phyloP scores from a whole-genome alignment of 306 rosid species.

The Arachis hypogaea region DNA sequence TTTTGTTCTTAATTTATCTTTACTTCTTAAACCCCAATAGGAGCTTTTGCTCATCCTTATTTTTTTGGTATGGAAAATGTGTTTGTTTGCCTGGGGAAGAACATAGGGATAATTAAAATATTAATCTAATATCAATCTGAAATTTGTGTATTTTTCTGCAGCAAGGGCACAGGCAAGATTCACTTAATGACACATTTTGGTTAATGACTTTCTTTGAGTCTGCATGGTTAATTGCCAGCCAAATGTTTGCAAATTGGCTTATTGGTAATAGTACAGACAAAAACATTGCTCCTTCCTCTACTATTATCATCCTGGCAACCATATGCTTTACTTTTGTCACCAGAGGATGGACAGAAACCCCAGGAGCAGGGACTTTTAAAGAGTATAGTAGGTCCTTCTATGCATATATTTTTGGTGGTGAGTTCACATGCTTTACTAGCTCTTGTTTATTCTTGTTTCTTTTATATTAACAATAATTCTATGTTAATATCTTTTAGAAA shows the following conservation, averaged over 20 bases:
- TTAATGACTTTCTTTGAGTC: constrained; percentile 87
- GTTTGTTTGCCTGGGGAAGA: constrained; percentile 12
- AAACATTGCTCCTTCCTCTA: constrained; percentile 55
- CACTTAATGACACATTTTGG: constrained; percentile 88
- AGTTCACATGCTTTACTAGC: constrained; percentile 38
- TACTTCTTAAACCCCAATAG: constrained; percentile 32
- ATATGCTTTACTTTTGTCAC: constrained; percentile 58
- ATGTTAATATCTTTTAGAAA: background rate
- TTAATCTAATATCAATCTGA: constrained; percentile 28
- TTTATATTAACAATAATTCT: background rate
- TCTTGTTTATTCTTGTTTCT: constrained; percentile 33
- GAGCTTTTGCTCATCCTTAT: constrained; percentile 32
- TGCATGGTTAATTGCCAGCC: constrained; percentile 80
- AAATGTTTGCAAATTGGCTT: constrained; percentile 84
- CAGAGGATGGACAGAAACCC: constrained; percentile 68
- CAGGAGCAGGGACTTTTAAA: constrained; percentile 52
- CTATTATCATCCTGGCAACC: constrained; percentile 67
- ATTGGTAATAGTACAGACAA: constrained; percentile 53
- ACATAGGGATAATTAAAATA: constrained; percentile 15
- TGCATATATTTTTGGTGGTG: constrained; percentile 74
- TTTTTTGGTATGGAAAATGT: background rate
- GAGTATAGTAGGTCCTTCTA: constrained; percentile 73
- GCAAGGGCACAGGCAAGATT: constrained; percentile 89
- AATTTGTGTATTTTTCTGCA: constrained; percentile 48
- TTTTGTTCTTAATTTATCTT: constrained; percentile 29